Conservation (phyloP, 208 protist species). For the Spironucleus salmonicida region DNA sequence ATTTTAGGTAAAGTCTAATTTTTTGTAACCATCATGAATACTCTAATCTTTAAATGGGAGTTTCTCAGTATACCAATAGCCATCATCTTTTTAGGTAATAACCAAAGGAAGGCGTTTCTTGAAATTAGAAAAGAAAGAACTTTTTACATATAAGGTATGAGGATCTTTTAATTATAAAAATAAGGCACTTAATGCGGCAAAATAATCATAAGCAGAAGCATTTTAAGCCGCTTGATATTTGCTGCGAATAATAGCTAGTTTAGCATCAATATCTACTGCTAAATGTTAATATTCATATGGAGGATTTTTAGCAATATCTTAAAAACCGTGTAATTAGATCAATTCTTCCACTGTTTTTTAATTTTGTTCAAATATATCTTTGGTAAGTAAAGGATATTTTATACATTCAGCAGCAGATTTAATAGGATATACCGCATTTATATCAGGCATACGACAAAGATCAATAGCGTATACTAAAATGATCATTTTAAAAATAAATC, state of each 20-base stretch:
- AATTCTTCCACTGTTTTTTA: background rate
- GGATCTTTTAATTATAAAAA: conserved; percentile 20
- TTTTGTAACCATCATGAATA: background rate
- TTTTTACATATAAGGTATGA: conserved; percentile 15
- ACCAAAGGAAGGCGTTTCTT: background rate
- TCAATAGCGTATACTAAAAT: no score
- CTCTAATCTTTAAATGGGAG: no score
- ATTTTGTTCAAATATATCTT: conserved; percentile 10
- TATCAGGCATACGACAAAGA: conserved; percentile 6
- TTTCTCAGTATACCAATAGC: background rate
- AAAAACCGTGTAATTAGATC: background rate
- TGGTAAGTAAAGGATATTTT: background rate
- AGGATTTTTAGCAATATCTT: conserved; percentile 12
- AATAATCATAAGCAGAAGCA: background rate
- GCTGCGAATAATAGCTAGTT: background rate
- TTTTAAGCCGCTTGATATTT: background rate
- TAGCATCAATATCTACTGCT: background rate
- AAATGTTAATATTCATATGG: conserved; percentile 9
- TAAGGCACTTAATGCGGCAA: background rate
- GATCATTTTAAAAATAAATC: no score
- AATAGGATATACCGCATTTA: background rate
- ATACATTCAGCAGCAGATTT: background rate
- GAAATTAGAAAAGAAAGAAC: conserved; percentile 3
- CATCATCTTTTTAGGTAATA: background rate
- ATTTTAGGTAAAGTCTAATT: no score